Percentiles rank a stretch among this genome's conserved stretches.
Conservation (phyloP, 2,329 filamentous ascomycete genomes). For the Arthrobotrys megalospora region DNA sequence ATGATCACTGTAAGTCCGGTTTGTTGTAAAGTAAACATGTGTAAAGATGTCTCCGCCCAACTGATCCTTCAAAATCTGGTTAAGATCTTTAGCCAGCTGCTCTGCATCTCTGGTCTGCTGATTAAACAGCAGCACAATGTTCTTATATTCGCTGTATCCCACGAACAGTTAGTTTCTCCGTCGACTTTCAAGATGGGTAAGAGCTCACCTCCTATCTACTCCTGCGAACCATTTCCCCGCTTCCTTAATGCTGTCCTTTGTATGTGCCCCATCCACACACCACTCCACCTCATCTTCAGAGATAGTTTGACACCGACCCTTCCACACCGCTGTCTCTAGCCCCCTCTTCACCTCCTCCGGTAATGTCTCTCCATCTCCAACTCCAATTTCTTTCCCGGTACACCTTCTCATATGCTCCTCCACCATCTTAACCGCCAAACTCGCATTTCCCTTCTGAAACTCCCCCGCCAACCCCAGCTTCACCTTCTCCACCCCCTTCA, state of each 20-base stretch:
- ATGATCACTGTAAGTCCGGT: constrained; percentile 73
- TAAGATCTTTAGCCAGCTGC: constrained; percentile 76
- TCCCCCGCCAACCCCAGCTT: constrained; percentile 68
- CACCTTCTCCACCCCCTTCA: constrained; percentile 64
- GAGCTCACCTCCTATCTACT: constrained; percentile 38
- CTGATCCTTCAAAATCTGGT: constrained; percentile 69
- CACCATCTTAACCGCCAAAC: constrained; percentile 73
- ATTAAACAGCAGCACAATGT: constrained; percentile 84
- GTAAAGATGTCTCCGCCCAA: constrained; percentile 72
- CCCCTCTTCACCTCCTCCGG: constrained; percentile 77
- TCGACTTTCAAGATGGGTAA: background rate
- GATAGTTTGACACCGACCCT: constrained; percentile 83
- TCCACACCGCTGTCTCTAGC: constrained; percentile 77
- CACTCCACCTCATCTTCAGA: constrained; percentile 75
- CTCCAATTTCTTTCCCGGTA: constrained; percentile 66
- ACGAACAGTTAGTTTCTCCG: background rate
- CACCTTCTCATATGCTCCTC: constrained; percentile 72
- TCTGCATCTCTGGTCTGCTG: constrained; percentile 87
- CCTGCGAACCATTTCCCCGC: constrained; percentile 82
- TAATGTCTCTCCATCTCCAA: constrained; percentile 68
- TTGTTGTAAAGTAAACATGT: constrained; percentile 85
- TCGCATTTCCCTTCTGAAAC: constrained; percentile 75
- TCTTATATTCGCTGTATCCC: constrained; percentile 56
- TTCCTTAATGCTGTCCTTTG: constrained; percentile 83
- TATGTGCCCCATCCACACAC: constrained; percentile 91